Conservation (phyloP, 441 rosid genomes). For the Bruguiera hainesii region DNA sequence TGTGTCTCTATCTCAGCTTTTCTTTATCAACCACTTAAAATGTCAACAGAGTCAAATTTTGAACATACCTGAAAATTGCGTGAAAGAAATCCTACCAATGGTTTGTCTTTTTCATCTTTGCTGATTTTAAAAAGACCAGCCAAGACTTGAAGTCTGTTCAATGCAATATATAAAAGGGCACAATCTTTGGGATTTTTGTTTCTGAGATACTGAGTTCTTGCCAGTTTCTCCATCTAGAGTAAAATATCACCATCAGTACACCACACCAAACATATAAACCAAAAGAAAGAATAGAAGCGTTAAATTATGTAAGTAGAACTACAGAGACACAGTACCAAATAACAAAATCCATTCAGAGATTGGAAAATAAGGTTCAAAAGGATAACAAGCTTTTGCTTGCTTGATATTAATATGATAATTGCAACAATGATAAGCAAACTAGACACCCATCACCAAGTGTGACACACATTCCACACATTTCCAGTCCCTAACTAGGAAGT, state of each 20-base stretch:
- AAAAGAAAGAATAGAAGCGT: neutral
- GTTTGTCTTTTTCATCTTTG: conserved; percentile 90
- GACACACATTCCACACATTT: no score
- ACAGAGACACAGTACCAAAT: no score
- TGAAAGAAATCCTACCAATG: conserved; percentile 85
- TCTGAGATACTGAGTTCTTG: conserved; percentile 74
- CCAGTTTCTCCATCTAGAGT: conserved; percentile 86
- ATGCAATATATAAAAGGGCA: conserved; percentile 80
- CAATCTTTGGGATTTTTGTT: conserved; percentile 92
- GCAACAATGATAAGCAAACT: no score
- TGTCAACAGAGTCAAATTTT: conserved; percentile 13
- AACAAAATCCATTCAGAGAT: no score
- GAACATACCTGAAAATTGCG: conserved; percentile 88
- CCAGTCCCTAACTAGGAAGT: no score
- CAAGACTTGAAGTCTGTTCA: conserved; percentile 90
- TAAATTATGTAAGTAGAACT: neutral
- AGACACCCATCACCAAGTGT: no score
- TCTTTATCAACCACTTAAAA: conserved; percentile 13
- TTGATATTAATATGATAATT: no score
- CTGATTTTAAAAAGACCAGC: conserved; percentile 94
- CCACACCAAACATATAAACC: neutral
- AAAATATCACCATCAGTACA: conserved; percentile 25
- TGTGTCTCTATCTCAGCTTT: conserved; percentile 1
- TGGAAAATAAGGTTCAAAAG: no score
- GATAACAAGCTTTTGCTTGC: no score